Conservation (phyloP, 768 basidiomycete genomes). For the Tricholoma saponaceum region DNA sequence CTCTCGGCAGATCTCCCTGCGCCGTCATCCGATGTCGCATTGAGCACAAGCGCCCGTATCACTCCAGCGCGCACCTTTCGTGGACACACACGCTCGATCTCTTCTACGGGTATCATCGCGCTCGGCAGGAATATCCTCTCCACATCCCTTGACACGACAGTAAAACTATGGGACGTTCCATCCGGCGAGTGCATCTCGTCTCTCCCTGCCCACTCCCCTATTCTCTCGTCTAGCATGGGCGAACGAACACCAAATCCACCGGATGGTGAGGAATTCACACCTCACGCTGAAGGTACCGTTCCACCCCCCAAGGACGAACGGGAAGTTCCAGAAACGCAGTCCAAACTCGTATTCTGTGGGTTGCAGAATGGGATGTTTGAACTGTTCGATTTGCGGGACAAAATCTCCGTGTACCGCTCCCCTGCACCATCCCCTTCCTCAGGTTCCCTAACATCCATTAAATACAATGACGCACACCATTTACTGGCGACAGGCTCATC, state of each 20-base stretch:
- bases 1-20: conserved; percentile 52
- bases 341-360: conserved; percentile 50
- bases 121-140: conserved; percentile 67
- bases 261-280: not conserved
- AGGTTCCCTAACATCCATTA: conserved; percentile 36
- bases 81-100: conserved; percentile 64
- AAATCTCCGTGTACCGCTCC: conserved; percentile 24
- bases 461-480: conserved; percentile 34
- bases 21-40: conserved; percentile 12
- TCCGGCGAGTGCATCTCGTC: conserved; percentile 43
- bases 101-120: conserved; percentile 58
- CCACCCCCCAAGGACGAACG: conserved; percentile 20
- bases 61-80: conserved; percentile 57
- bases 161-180: conserved; percentile 72
- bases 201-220: conserved; percentile 37
- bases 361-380: conserved; percentile 54
- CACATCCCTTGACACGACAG: conserved; percentile 60
- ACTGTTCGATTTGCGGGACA: conserved; percentile 49
- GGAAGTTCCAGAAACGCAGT: conserved; percentile 42
- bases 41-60: conserved; percentile 29
- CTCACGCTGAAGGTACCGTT: not conserved
- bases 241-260: conserved; percentile 23
- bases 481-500: conserved; percentile 58
- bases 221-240: conserved; percentile 43
- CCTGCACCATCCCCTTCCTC: conserved; percentile 12